Conservation (phyloP, 345 rosid genomes). For the Microthlaspi erraticum region DNA sequence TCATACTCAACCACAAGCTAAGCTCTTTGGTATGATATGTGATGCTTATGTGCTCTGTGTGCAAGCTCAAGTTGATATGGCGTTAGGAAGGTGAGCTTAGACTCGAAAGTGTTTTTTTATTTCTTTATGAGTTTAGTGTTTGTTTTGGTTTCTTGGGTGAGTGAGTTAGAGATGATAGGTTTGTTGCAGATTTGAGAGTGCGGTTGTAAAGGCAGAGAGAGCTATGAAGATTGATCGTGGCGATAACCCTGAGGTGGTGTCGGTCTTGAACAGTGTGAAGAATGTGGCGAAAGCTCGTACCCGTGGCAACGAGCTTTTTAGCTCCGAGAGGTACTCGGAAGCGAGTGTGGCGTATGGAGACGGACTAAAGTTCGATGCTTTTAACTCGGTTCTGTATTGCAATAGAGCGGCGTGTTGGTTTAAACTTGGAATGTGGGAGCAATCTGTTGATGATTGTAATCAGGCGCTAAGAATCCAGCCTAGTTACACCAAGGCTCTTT, state of each 20-base stretch:
- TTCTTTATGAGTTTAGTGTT: slow-evolving; percentile 36
- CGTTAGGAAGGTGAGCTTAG: slow-evolving; percentile 86
- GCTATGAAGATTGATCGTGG: slow-evolving; percentile 64
- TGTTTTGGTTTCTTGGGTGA: slow-evolving; percentile 45
- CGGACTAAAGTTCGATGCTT: slow-evolving; percentile 76
- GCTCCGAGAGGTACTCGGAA: slow-evolving; percentile 71
- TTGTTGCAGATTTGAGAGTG: slow-evolving; percentile 91
- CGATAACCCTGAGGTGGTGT: slow-evolving; percentile 59
- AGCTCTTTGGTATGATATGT: slow-evolving; percentile 69
- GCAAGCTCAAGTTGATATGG: slow-evolving; percentile 88
- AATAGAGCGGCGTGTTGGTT: slow-evolving; percentile 98
- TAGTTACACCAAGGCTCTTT: slow-evolving; percentile 81
- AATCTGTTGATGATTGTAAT: slow-evolving; percentile 89
- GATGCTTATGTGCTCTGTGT: slow-evolving; percentile 78
- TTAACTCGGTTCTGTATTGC: slow-evolving; percentile 86
- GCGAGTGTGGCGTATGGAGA: slow-evolving; percentile 93
- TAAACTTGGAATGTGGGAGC: slow-evolving; percentile 85
- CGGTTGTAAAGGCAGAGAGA: slow-evolving; percentile 79
- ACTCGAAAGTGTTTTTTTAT: not conserved
- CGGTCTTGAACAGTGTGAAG: slow-evolving; percentile 64
- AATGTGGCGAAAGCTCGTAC: slow-evolving; percentile 78
- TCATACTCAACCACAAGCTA: slow-evolving; percentile 26
- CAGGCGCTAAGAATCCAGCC: slow-evolving; percentile 82
- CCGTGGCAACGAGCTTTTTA: slow-evolving; percentile 82
- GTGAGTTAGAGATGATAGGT: slow-evolving; percentile 57